phyloP scores from a whole-genome alignment of 768 basidiomycete species.

The Stropharia rugosoannulata region DNA sequence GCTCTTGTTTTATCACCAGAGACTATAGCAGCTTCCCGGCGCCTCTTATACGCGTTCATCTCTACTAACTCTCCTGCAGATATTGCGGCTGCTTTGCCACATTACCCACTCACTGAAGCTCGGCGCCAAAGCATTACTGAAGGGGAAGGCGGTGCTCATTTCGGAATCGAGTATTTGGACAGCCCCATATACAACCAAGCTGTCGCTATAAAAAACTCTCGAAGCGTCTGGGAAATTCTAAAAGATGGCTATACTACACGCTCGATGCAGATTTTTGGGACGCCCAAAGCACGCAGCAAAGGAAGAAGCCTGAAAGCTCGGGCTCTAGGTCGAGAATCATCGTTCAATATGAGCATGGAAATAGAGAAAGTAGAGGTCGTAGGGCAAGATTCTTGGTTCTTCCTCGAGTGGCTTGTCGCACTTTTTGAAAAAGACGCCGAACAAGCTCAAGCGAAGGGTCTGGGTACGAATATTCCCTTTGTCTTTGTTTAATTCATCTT shows the following conservation, averaged over 20 bases:
- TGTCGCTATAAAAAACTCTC: constrained; percentile 48
- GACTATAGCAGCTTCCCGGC: constrained; percentile 51
- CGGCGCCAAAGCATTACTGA: neutral
- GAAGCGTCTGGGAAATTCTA: constrained; percentile 63
- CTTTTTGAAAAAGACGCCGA: constrained; percentile 71
- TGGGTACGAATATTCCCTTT: constrained; percentile 26
- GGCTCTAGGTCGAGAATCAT: constrained; percentile 16
- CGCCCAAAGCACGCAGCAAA: constrained; percentile 30
- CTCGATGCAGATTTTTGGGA: constrained; percentile 21
- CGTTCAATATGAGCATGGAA: constrained; percentile 11
- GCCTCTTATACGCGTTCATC: constrained; percentile 53
- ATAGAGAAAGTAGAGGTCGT: constrained; percentile 36
- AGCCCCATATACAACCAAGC: constrained; percentile 59
- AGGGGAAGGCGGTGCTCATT: constrained; percentile 8
- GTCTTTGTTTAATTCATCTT: neutral
- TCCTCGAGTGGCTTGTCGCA: constrained; percentile 66
- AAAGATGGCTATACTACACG: constrained; percentile 50
- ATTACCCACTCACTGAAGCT: constrained; percentile 33
- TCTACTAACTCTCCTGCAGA: constrained; percentile 54
- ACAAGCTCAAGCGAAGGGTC: constrained; percentile 28
- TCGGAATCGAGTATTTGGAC: constrained; percentile 41
- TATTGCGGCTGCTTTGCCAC: constrained; percentile 55
- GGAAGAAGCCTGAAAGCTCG: constrained; percentile 26
- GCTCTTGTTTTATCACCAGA: constrained; percentile 38
- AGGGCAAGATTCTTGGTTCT: constrained; percentile 65